Conservation (phyloP, 768 basidiomycete genomes). For the Cystofilobasidium bisporidii region DNA sequence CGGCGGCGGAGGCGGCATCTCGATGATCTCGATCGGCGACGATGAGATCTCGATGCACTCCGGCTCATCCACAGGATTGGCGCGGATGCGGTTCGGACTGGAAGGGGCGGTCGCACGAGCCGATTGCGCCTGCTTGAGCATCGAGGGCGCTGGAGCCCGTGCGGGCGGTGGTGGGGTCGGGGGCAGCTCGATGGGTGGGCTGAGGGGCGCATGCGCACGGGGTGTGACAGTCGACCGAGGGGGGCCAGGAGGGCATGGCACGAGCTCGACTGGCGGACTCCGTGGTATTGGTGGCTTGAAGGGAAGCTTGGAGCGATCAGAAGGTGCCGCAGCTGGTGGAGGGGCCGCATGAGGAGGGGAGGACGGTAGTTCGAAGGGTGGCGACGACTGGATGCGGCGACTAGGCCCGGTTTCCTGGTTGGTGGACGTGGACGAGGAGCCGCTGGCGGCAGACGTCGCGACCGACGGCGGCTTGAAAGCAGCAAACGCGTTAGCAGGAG, state of each 20-base stretch:
- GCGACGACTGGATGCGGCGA: not conserved
- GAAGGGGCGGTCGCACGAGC: no score
- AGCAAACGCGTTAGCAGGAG: not conserved
- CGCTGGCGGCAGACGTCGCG: not conserved
- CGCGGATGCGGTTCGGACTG: not conserved
- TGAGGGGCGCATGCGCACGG: not conserved
- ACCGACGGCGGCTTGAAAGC: not conserved
- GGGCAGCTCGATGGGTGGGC: not conserved
- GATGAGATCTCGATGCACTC: conserved; percentile 1
- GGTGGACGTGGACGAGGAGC: not conserved
- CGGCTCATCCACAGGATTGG: not conserved
- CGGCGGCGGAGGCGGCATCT: not conserved
- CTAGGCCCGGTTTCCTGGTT: not conserved
- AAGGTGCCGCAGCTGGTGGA: no score
- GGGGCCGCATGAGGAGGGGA: not conserved
- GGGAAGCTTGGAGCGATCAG: not conserved
- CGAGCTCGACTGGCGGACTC: not conserved
- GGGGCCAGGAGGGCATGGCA: not conserved
- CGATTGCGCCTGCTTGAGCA: no score
- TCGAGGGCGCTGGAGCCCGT: not conserved
- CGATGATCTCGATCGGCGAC: conserved; percentile 1
- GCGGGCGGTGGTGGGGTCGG: not conserved
- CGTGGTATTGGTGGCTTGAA: not conserved
- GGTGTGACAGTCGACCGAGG: not conserved
- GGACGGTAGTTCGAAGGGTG: not conserved